A percentile compares a stretch with the other conserved stretches of the same genome.
Conservation (phyloP, 169 alveolate species). For the Ichthyophthirius multifiliis region DNA sequence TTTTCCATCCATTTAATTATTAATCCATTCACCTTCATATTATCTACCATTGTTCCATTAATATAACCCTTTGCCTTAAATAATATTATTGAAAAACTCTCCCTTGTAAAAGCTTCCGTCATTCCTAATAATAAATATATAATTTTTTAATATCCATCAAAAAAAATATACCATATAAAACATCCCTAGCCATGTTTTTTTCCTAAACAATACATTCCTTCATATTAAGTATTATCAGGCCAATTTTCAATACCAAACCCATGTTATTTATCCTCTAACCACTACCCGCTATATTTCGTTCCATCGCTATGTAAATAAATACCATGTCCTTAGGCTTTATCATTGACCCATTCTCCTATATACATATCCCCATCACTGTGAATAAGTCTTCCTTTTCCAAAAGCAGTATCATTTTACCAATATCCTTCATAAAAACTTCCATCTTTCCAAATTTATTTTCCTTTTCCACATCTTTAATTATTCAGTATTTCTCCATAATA, state of each 20-base stretch:
- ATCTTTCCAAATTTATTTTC: not conserved
- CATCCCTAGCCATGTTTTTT: slow-evolving; percentile 25
- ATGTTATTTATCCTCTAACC: slow-evolving; percentile 20
- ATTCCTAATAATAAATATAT: slow-evolving; percentile 29
- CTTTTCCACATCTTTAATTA: slow-evolving; percentile 21
- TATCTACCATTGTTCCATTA: slow-evolving; percentile 72
- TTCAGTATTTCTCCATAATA: slow-evolving; percentile 39
- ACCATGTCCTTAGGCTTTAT: slow-evolving; percentile 27
- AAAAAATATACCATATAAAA: not conserved
- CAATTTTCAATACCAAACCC: slow-evolving; percentile 24
- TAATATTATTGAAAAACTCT: slow-evolving; percentile 55
- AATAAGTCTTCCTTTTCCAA: slow-evolving; percentile 26
- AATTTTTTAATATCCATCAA: not conserved
- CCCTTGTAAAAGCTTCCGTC: slow-evolving; percentile 70
- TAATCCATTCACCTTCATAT: slow-evolving; percentile 49
- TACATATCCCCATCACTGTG: slow-evolving; percentile 37
- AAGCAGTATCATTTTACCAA: slow-evolving; percentile 8
- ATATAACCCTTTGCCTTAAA: slow-evolving; percentile 70
- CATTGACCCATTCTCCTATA: slow-evolving; percentile 15
- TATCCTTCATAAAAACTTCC: slow-evolving; percentile 9
- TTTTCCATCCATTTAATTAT: slow-evolving; percentile 66
- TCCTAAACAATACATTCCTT: slow-evolving; percentile 16
- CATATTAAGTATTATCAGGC: slow-evolving; percentile 34
- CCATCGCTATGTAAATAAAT: slow-evolving; percentile 22
- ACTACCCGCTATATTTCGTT: slow-evolving; percentile 26